These are phyloP conservation scores for Trichothecium sympodiale DNA, from an alignment of 2,329 filamentous ascomycete genomes.

Conservation along the genomic window DNA sequence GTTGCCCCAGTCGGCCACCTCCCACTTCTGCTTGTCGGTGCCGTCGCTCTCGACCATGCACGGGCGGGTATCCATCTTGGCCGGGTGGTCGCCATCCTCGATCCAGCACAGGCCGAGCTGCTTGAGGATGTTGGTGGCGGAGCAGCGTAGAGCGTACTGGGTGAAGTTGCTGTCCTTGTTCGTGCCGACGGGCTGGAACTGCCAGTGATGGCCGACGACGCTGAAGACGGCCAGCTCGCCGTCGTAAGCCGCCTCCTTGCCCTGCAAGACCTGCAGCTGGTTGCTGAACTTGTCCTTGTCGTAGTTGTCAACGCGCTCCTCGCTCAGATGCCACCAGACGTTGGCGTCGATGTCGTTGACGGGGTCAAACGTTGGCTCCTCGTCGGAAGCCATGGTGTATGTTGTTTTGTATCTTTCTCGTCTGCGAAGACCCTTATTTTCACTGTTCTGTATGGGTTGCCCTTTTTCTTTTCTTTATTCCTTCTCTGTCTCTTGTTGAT, in stretches of 20 bases:
- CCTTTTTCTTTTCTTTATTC: no score
- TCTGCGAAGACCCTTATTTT: no score
- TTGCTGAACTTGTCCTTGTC: conserved; percentile 9
- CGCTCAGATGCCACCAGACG: conserved; percentile 23
- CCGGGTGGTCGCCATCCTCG: conserved; percentile 11
- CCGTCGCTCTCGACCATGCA: conserved; percentile 16
- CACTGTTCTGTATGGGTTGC: no score
- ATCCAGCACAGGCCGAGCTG: conserved; percentile 19
- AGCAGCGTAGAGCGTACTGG: conserved; percentile 20
- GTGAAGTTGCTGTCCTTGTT: conserved; percentile 7
- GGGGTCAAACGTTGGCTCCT: conserved; percentile 7
- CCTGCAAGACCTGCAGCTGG: background rate
- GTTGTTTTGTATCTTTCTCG: no score
- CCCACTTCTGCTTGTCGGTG: conserved; percentile 20
- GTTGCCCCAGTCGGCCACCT: conserved; percentile 17
- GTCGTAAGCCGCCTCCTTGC: conserved; percentile 2
- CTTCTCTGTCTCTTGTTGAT: no score
- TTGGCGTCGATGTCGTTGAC: conserved; percentile 19
- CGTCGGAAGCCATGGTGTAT: conserved; percentile 1
- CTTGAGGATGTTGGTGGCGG: conserved; percentile 13
- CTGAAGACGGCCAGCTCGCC: conserved; percentile 12
- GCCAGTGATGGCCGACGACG: conserved; percentile 11
- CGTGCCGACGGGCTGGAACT: conserved; percentile 15
- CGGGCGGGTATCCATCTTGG: conserved; percentile 12
- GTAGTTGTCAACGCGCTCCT: conserved; percentile 20